phyloP scores from a whole-genome alignment of 179 eudicot genomes.

The Drosera spatulata region DNA sequence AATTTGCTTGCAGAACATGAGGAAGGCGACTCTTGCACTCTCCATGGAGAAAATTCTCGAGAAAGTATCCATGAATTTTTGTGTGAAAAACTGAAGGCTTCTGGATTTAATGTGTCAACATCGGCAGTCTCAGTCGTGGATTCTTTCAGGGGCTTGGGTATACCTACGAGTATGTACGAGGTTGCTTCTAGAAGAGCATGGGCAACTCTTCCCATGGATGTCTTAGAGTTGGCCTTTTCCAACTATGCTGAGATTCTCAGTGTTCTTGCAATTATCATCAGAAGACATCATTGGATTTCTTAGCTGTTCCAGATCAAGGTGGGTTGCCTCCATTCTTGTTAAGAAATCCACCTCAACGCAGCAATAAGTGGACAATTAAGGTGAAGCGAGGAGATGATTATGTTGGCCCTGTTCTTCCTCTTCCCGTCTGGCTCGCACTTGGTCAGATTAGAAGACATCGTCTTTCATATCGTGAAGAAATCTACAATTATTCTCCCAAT shows the following conservation, averaged over 20 bases:
- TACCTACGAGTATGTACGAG: slow-evolving; percentile 53
- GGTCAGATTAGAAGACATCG: slow-evolving; percentile 25
- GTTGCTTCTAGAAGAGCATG: slow-evolving; percentile 39
- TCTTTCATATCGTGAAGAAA: slow-evolving; percentile 15
- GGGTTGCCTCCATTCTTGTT: slow-evolving; percentile 55
- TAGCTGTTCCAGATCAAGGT: slow-evolving; percentile 35
- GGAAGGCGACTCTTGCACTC: slow-evolving; percentile 7
- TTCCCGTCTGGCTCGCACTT: slow-evolving; percentile 35
- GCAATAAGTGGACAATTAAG: slow-evolving; percentile 47
- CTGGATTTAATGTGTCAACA: slow-evolving; percentile 22
- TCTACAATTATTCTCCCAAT: slow-evolving; percentile 28
- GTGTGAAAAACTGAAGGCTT: slow-evolving; percentile 32
- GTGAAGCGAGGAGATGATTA: slow-evolving; percentile 25
- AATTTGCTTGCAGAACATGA: slow-evolving; percentile 19
- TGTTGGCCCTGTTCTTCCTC: slow-evolving; percentile 67
- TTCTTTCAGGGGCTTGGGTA: slow-evolving; percentile 29
- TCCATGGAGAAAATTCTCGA: slow-evolving; percentile 12
- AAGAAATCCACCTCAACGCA: slow-evolving; percentile 37
- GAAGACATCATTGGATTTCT: slow-evolving; percentile 42
- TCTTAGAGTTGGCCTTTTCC: slow-evolving; percentile 42
- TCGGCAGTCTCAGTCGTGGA: slow-evolving; percentile 23
- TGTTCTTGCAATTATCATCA: slow-evolving; percentile 11
- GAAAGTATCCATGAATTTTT: slow-evolving; percentile 28
- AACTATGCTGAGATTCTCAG: slow-evolving; percentile 22
- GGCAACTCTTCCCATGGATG: slow-evolving; percentile 40